Base-by-base conservation (phyloP, 176 grass and related monocot genomes). In the Calamus simplicifolius region DNA sequence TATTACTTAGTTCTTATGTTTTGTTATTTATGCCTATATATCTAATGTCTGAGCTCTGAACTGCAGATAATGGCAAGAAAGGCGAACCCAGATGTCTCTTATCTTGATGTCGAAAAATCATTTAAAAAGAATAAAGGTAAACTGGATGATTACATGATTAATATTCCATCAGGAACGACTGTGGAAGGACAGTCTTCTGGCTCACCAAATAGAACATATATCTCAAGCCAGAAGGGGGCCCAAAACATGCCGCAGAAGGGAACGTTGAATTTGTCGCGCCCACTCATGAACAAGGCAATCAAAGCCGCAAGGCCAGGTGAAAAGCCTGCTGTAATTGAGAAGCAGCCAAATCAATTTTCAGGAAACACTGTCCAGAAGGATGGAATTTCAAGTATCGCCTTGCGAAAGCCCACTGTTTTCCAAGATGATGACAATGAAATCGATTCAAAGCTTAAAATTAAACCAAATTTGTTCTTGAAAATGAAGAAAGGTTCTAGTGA, bases 61-160 rank as follows among this genome's bases (percentile, higher is more conserved):
- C 49, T 64, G 72, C 84, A 98, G 93, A 92, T 98, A 83, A 73
- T 85, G 29, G 66, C 86, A 16, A 91, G 80, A 69, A 98, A 98
- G 25, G 75, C 81, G 8, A 73, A 95, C 50, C 81, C 87, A 7
- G 78, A 82, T 64, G 79, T 78, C n/a, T 85, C 88, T 57, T 92
- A 80, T 26, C 79, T 92, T 0, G 87, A 98, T 10, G 73, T 91
- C 17, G 84, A 98, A 54, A 86, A 90, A 63, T 67, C 85, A 58
- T 64, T 85, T 57, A 61, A 64, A 29, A 85, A 54, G 25, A 90
- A 70, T 48, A 90, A 80, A 26, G 70, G 79, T 54, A 87, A 82
- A 73, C 15, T 88, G 21, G 79, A 92, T 81, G 84, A 85, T 88
- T 78, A 83, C 72, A 51, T 75, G 64, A 73, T 76, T 56, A 73